These are phyloP conservation scores for Breynia disticha DNA, from an alignment of 441 rosid species.

Conservation along the genomic window DNA sequence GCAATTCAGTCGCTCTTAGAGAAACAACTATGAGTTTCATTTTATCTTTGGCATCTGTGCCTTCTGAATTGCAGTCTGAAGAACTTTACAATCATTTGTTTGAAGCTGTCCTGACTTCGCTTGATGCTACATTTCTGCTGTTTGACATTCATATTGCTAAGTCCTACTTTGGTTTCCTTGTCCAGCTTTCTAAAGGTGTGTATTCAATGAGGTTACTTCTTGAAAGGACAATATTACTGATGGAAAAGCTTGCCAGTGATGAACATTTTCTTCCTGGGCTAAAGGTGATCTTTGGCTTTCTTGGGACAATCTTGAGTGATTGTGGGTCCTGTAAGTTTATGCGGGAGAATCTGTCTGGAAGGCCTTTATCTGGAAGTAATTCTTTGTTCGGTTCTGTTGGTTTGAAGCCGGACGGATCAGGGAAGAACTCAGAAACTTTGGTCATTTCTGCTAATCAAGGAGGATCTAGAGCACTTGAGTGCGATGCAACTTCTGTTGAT, in stretches of 20 bases:
- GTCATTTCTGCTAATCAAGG: constrained; percentile 73
- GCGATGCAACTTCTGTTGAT: constrained; percentile 97
- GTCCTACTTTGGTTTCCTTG: constrained; percentile 75
- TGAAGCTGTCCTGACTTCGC: constrained; percentile 76
- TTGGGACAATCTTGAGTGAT: constrained; percentile 68
- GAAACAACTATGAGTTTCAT: constrained; percentile 87
- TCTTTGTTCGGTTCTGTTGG: constrained; percentile 38
- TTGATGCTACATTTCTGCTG: constrained; percentile 77
- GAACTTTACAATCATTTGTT: constrained; percentile 74
- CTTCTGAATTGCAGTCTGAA: constrained; percentile 35
- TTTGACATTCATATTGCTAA: constrained; percentile 75
- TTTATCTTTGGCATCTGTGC: constrained; percentile 48
- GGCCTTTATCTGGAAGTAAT: constrained; percentile 11
- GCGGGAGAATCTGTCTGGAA: constrained; percentile 13
- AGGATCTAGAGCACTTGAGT: constrained; percentile 65
- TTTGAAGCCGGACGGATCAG: constrained; percentile 58
- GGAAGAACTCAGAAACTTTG: constrained; percentile 67
- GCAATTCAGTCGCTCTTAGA: constrained; percentile 59
- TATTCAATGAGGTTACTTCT: constrained; percentile 57
- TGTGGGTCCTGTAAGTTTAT: constrained; percentile 45
- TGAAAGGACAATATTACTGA: constrained; percentile 57
- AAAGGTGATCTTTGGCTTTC: constrained; percentile 78
- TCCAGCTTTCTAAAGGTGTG: constrained; percentile 80
- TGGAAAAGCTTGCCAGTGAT: constrained; percentile 73
- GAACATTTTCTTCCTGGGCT: constrained; percentile 80